Percentiles rank a stretch among this genome's conserved stretches.
These are phyloP conservation scores for Actinomortierella wolfii DNA, from an alignment of 371 early-diverging fungal species.

Conservation along the genomic window DNA sequence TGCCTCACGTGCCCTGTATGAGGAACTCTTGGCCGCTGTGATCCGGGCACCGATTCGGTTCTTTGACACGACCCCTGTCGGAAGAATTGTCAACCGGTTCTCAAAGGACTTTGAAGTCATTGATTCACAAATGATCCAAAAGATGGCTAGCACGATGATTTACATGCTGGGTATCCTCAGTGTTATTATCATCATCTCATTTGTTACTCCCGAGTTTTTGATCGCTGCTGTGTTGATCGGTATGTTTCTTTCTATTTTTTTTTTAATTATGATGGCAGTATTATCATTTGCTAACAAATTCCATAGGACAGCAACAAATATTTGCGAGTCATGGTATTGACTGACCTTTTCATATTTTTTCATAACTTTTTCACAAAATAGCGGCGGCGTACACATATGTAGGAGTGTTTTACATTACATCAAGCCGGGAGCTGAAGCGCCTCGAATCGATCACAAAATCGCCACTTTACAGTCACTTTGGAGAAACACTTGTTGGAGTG, in stretches of 20 bases:
- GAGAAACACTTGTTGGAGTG: conserved; percentile 71
- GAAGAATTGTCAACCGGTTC: conserved; percentile 81
- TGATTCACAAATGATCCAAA: conserved; percentile 64
- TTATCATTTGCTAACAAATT: background rate
- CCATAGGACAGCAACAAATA: background rate
- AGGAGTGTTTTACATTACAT: conserved; percentile 65
- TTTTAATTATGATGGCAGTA: background rate
- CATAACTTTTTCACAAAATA: conserved; percentile 1
- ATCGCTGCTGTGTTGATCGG: conserved; percentile 45
- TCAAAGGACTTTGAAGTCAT: conserved; percentile 78
- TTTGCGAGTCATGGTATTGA: background rate
- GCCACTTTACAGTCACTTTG: conserved; percentile 80
- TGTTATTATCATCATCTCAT: conserved; percentile 64
- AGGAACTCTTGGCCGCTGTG: conserved; percentile 54
- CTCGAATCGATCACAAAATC: conserved; percentile 77
- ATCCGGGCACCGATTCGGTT: conserved; percentile 75
- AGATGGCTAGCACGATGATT: conserved; percentile 58
- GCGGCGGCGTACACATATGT: conserved; percentile 52
- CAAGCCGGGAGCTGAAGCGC: conserved; percentile 81
- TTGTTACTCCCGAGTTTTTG: conserved; percentile 64
- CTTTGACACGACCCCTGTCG: conserved; percentile 90
- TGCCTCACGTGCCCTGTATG: conserved; percentile 56
- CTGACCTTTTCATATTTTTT: background rate
- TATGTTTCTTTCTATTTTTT: conserved; percentile 5
- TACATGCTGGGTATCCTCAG: conserved; percentile 59